A percentile compares a stretch with the other conserved stretches of the same genome.
Conservation (phyloP, 805 yeast genomes). For the Candida koratica region DNA sequence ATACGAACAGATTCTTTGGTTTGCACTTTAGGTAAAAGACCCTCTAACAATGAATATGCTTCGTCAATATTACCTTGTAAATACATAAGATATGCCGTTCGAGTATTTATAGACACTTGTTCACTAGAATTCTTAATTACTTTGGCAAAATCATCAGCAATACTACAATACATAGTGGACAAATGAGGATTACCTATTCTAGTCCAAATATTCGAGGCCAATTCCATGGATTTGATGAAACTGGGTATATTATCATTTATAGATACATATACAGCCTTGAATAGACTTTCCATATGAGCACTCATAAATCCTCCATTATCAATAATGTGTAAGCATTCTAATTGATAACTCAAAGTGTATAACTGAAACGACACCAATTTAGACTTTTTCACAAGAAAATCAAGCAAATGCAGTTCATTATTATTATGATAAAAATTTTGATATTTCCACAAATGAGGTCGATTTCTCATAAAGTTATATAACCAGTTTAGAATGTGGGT, state of each 20-base stretch:
- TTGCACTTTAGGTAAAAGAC: constrained; percentile 20
- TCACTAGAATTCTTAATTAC: constrained; percentile 33
- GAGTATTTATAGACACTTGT: constrained; percentile 32
- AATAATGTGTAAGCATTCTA: constrained; percentile 55
- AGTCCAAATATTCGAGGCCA: constrained; percentile 47
- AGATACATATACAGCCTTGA: constrained; percentile 53
- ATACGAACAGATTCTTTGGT: constrained; percentile 39
- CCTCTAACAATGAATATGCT: constrained; percentile 34
- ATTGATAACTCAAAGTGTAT: constrained; percentile 61
- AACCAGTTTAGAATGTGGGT: constrained; percentile 74
- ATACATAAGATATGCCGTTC: constrained; percentile 37
- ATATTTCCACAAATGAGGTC: constrained; percentile 52
- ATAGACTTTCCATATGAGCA: constrained; percentile 50
- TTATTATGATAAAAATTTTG: constrained; percentile 43
- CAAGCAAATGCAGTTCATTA: constrained; percentile 62
- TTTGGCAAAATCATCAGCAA: constrained; percentile 39
- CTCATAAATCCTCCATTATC: constrained; percentile 47
- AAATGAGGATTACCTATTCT: constrained; percentile 48
- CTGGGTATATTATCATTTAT: constrained; percentile 43
- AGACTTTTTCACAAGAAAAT: constrained; percentile 55
- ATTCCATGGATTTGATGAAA: constrained; percentile 45
- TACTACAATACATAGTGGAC: constrained; percentile 44
- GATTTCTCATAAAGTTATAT: constrained; percentile 60
- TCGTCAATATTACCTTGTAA: constrained; percentile 38
- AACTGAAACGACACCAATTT: constrained; percentile 45